Base-by-base conservation (phyloP, 306 rosid genomes). In the Purshia tridentata region DNA sequence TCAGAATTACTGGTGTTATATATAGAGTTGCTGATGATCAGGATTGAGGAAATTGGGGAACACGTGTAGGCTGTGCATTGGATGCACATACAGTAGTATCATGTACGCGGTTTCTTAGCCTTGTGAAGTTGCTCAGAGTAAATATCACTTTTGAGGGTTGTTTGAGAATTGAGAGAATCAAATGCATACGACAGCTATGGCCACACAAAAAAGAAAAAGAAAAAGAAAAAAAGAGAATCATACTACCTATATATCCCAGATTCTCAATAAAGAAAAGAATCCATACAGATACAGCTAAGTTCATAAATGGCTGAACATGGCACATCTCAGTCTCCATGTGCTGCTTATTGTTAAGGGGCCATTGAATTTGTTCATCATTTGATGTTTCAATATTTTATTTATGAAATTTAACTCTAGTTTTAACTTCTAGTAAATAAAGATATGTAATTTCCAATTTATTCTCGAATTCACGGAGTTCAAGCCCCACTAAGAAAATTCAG, bases 61-160 rank as follows among this genome's bases (percentile, higher is more conserved):
- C 70, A 78, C 84, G 82, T 81, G 90, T 58, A 29, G 37, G 8
- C 2, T 6, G 2, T 1, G 37, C 7, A 65, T 49, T 73, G 16
- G 63, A 29, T n/a, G 69, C 72, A 51, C 53, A 9, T 1, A 44
- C 47, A 8, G 4, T 6, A 50, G 35, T 4, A 13, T 12, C 8
- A 0, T 20, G 1, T 46, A 72, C 82, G 69, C 88, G 85, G 72
- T 82, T 81, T 45, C 88, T 72, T 83, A 65, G 37, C 75, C 75
- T 0, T 11, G 80, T 82, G 12, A 63, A 80, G 18, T 55, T 3
- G 8, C 12, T 39, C 6, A 12, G 12, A 18, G 41, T 3, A 57
- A 29, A 45, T 70, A 22, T 65, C 11, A 1, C 37, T 39, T 62
- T n/a, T 6, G 51, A 47, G 37, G 8, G 37, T 42, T 41, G 47